phyloP scores from a whole-genome alignment of 2,329 filamentous ascomycete species.

The Pezicula radicicola region DNA sequence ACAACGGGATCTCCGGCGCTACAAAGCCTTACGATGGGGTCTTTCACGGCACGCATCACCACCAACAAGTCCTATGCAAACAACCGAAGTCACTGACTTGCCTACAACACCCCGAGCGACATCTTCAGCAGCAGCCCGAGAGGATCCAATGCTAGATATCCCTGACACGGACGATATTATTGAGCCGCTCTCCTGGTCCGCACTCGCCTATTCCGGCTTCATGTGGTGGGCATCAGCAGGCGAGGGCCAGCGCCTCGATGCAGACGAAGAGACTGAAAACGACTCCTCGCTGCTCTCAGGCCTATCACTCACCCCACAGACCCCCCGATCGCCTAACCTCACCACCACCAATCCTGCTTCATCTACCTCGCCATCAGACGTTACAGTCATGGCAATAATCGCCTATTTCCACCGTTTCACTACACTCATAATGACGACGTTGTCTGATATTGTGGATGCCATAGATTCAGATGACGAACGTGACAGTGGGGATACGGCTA shows the following conservation, averaged over 20 bases:
- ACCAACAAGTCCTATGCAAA: conserved; percentile 11
- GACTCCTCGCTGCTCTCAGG: conserved; percentile 56
- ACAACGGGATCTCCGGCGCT: conserved; percentile 84
- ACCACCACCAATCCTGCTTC: conserved; percentile 34
- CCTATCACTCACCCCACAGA: conserved; percentile 31
- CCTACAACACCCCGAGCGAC: conserved; percentile 19
- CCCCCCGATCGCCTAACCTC: conserved; percentile 24
- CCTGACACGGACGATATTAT: conserved; percentile 50
- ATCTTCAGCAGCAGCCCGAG: conserved; percentile 21
- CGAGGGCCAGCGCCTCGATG: conserved; percentile 58
- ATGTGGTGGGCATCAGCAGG: conserved; percentile 90
- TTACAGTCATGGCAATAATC: conserved; percentile 64
- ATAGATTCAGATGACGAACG: conserved; percentile 42
- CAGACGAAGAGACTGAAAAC: conserved; percentile 56
- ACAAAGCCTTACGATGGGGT: conserved; percentile 63
- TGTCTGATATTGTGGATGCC: conserved; percentile 58
- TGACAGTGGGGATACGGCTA: conserved; percentile 50
- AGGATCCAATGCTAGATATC: conserved; percentile 41
- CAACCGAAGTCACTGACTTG: conserved; percentile 1
- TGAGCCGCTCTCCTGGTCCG: conserved; percentile 66
- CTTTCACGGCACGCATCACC: conserved; percentile 41
- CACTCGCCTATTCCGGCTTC: conserved; percentile 76
- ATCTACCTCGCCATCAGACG: conserved; percentile 2
- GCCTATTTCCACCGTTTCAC: conserved; percentile 81
- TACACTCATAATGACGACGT: conserved; percentile 56